Evolutionary conservation across 495 filamentous ascomycete genomes (phyloP), one percentile per base, ranked within the genome.

Genomic region (Melanomma pulvis-pyrius): DNA sequence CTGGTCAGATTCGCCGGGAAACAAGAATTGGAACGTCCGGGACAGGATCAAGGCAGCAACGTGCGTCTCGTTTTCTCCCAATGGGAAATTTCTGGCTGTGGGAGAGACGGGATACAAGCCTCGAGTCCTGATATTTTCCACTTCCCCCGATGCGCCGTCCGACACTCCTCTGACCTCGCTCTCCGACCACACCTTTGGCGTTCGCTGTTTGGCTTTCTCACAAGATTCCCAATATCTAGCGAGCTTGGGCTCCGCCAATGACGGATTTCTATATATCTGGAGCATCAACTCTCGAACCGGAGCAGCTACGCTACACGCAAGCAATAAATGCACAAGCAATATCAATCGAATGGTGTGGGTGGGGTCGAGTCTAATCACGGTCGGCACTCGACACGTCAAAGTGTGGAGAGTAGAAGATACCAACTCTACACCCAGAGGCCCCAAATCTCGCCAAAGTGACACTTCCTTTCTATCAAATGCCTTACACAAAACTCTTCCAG

Each of bases 61-160:
- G n/a, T 96, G 92, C 78, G 83, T 98, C 26, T 90, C 90, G 21
- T 86, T 98, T 59, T 97, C 92, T 76, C 89, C 87, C 4, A 91
- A 97, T 82, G 94, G 92, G 48, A 88, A 85, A 63, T 92, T 90
- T 73, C 83, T 98, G 44, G 94, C 96, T 26, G 88, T 97, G 30
- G 94, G 94, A 74, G 94, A 98, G 86, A 96, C 92, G 26, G 94
- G 94, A 53, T 97, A 97, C 77, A 90, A 89, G 63, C 94, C 94
- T 8, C 83, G 96, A 49, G 91, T 98, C 4, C 82, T 97, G 49
- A 87, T 98, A 39, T 98, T 96, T 77, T 91, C 86, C 44, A 88
- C 92, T 9, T 81, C 82, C 22, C 82, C 86, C 71, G 91, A 96
- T 73, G 82, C 82, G 36, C 86, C 90, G 8, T 86, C 87, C 19